Evolutionary conservation across 441 rosid genomes (phyloP).

Genomic region (Macaranga tanarius): DNA sequence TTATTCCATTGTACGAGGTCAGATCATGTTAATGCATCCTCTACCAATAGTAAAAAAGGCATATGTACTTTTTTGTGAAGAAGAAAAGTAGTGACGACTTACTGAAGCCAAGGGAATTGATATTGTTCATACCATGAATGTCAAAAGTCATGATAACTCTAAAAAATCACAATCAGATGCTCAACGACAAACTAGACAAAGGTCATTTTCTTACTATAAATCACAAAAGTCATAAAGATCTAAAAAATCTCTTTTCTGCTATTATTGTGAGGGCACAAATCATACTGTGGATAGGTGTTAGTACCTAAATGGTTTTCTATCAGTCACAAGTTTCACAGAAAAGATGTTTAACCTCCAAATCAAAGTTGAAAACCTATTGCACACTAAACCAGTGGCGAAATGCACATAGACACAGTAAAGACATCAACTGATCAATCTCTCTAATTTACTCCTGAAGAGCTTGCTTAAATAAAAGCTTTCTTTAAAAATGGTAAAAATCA

Average conservation of each 20-base stretch:
- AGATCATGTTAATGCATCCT: not conserved
- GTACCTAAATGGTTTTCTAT: not conserved
- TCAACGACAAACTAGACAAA: too few species aligned
- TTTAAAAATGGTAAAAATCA: not conserved
- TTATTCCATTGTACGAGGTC: not conserved
- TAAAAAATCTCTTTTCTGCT: rapidly evolving
- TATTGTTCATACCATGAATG: not conserved
- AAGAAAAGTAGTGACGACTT: not conserved
- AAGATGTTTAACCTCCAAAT: not conserved
- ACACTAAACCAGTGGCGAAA: not conserved
- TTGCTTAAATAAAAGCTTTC: not conserved
- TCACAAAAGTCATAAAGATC: not conserved
- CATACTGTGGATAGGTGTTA: not conserved
- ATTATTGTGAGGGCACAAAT: not conserved
- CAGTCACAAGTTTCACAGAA: not conserved
- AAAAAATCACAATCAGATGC: too few species aligned
- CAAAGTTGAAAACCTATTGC: rapidly evolving
- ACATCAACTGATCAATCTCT: not conserved
- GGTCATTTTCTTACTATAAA: too few species aligned
- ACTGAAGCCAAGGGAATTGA: not conserved
- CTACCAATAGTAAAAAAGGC: slow-evolving; percentile 6
- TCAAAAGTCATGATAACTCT: too few species aligned
- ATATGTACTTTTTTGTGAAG: not conserved
- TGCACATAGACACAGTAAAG: too few species aligned
- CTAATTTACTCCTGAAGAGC: not conserved